phyloP scores from a whole-genome alignment of 2,329 filamentous ascomycete genomes.

The Dendrostoma leiphaemia region DNA sequence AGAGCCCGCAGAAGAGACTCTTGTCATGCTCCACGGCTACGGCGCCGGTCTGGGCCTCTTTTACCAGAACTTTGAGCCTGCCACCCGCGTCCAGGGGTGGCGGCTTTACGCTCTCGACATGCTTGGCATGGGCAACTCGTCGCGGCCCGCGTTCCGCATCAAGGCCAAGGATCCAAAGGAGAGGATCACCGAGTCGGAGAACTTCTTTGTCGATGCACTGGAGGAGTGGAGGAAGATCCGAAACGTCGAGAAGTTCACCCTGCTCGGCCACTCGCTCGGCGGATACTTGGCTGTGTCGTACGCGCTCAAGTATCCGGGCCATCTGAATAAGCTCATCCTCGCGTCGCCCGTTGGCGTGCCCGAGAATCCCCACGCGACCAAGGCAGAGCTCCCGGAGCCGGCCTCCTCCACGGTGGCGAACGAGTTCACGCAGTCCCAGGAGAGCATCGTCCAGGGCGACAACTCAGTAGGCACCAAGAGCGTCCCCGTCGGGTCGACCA shows the following conservation, averaged over 20 bases:
- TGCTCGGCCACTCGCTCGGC: constrained; percentile 85
- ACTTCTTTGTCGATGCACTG: constrained; percentile 92
- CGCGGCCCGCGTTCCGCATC: constrained; percentile 79
- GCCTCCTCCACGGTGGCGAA: constrained; percentile 69
- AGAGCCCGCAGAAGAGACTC: constrained; percentile 76
- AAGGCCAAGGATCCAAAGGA: constrained; percentile 77
- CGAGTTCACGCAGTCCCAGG: constrained; percentile 78
- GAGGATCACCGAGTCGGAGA: constrained; percentile 85
- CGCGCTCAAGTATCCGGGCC: constrained; percentile 92
- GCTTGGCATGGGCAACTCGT: constrained; percentile 90
- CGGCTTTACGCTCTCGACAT: constrained; percentile 92
- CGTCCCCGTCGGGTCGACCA: constrained; percentile 35
- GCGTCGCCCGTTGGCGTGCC: constrained; percentile 93
- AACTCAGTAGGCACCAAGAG: constrained; percentile 31
- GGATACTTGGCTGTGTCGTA: constrained; percentile 96
- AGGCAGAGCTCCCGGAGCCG: constrained; percentile 76
- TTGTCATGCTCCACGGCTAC: constrained; percentile 97
- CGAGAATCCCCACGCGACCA: constrained; percentile 87
- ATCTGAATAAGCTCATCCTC: constrained; percentile 91
- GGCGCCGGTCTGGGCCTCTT: constrained; percentile 96
- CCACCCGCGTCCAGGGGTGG: constrained; percentile 78
- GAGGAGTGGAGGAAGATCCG: constrained; percentile 92
- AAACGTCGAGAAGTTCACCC: constrained; percentile 89
- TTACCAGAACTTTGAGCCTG: constrained; percentile 93
- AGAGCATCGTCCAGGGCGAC: constrained; percentile 39